Conservation (phyloP, 192 early-diverging fungal species). For the Backusella macrospora region DNA sequence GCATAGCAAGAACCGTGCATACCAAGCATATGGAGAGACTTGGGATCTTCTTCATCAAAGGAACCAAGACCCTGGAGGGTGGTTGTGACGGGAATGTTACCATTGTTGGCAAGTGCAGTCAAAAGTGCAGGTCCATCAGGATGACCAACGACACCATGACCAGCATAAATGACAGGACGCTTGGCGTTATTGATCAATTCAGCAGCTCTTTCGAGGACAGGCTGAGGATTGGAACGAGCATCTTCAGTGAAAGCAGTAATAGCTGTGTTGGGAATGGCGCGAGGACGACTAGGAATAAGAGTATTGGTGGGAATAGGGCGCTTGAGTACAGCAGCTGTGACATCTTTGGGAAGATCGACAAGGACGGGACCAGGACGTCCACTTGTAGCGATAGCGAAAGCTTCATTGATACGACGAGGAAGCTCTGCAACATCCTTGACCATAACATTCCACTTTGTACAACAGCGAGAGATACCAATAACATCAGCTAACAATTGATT, state of each 20-base stretch:
- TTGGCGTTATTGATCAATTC: slow-evolving; percentile 86
- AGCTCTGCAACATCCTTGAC: slow-evolving; percentile 95
- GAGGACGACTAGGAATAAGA: slow-evolving; percentile 73
- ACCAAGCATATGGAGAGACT: slow-evolving; percentile 95
- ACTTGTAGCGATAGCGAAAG: slow-evolving; percentile 94
- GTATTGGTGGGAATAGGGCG: slow-evolving; percentile 80
- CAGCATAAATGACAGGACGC: slow-evolving; percentile 93
- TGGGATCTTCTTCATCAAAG: slow-evolving; percentile 90
- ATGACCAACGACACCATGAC: slow-evolving; percentile 85
- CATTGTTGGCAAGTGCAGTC: slow-evolving; percentile 80
- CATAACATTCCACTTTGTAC: slow-evolving; percentile 99
- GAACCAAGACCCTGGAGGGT: slow-evolving; percentile 91
- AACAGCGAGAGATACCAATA: slow-evolving; percentile 92
- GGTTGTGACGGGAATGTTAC: slow-evolving; percentile 96
- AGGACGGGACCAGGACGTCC: slow-evolving; percentile 97
- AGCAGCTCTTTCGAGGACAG: slow-evolving; percentile 72
- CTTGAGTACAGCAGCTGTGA: slow-evolving; percentile 87
- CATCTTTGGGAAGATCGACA: slow-evolving; percentile 97
- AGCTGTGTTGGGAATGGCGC: slow-evolving; percentile 55
- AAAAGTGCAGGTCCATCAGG: slow-evolving; percentile 82
- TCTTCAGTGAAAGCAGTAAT: slow-evolving; percentile 49
- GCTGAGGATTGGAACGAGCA: slow-evolving; percentile 48
- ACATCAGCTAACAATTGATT: slow-evolving; percentile 75
- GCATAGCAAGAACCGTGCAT: slow-evolving; percentile 99
- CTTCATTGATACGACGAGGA: slow-evolving; percentile 97